phyloP scores from a whole-genome alignment of 805 yeast species.

The Ogataea trehaloabstinens region DNA sequence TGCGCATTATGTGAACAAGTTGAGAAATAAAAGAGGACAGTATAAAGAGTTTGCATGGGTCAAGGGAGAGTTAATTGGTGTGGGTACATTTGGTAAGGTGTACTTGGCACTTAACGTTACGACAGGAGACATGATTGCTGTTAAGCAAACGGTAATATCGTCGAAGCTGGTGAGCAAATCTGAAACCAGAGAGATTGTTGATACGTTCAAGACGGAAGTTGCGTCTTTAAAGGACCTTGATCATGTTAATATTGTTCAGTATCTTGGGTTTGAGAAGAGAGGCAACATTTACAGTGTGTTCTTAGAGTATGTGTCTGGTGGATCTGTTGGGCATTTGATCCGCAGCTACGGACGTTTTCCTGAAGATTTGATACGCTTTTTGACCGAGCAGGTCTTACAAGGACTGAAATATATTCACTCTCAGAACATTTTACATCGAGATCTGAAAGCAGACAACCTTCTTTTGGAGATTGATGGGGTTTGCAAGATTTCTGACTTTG shows the following conservation, averaged over 20 bases:
- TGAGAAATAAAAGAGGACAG: conserved; percentile 63
- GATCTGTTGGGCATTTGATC: conserved; percentile 86
- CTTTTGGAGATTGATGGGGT: conserved; percentile 88
- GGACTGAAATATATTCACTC: conserved; percentile 89
- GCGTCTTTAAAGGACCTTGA: conserved; percentile 92
- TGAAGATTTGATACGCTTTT: conserved; percentile 66
- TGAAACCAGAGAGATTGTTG: conserved; percentile 60
- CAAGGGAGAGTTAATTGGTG: conserved; percentile 93
- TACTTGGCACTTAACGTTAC: conserved; percentile 90
- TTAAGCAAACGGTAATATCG: conserved; percentile 84
- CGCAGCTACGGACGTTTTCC: conserved; percentile 83
- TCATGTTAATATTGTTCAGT: conserved; percentile 92
- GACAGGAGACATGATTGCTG: conserved; percentile 98
- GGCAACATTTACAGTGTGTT: conserved; percentile 79
- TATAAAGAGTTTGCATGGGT: conserved; percentile 94
- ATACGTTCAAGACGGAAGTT: conserved; percentile 85
- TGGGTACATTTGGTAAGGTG: conserved; percentile 95
- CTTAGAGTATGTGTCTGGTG: conserved; percentile 96
- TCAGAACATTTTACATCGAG: conserved; percentile 87
- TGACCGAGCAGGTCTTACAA: conserved; percentile 75
- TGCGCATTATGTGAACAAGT: conserved; percentile 59
- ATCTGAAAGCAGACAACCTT: conserved; percentile 90
- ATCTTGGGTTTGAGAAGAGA: conserved; percentile 84
- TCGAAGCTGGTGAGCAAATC: conserved; percentile 38
- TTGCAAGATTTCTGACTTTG: conserved; percentile 94